phyloP scores from a whole-genome alignment of 2,329 filamentous ascomycete genomes.

The Albophoma yamanashiensis region DNA sequence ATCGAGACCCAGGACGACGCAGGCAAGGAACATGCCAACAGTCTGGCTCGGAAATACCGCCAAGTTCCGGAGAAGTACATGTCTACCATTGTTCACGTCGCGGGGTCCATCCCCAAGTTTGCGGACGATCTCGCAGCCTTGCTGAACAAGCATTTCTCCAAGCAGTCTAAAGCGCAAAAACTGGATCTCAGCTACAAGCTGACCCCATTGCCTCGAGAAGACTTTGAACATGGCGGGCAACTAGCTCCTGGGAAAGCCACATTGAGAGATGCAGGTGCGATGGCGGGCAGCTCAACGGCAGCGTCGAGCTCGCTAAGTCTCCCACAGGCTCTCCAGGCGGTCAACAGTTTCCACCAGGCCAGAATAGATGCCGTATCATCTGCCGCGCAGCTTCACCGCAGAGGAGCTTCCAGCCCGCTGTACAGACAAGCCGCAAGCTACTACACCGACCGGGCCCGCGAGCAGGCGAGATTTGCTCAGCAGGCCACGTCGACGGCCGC shows the following conservation, averaged over 20 bases:
- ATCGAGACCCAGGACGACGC: conserved; percentile 19
- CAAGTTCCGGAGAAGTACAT: conserved; percentile 34
- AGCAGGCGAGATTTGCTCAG: conserved; percentile 47
- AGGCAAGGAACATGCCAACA: conserved; percentile 17
- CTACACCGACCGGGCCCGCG: conserved; percentile 61
- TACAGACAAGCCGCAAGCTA: conserved; percentile 68
- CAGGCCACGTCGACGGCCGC: conserved; percentile 55
- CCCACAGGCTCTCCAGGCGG: conserved; percentile 16
- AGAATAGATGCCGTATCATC: conserved; percentile 21
- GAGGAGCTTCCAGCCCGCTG: conserved; percentile 56
- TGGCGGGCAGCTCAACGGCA: neutral
- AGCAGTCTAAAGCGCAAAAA: conserved; percentile 23
- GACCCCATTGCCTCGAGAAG: conserved; percentile 17
- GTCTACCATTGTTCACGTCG: conserved; percentile 29
- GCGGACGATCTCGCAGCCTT: conserved; percentile 29
- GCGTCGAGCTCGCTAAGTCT: conserved; percentile 8
- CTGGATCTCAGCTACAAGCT: conserved; percentile 27
- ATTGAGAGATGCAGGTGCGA: neutral
- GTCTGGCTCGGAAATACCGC: conserved; percentile 25
- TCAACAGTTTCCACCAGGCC: conserved; percentile 17
- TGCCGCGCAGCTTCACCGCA: conserved; percentile 30
- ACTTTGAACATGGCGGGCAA: conserved; percentile 4
- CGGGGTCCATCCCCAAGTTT: conserved; percentile 20
- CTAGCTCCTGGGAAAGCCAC: neutral
- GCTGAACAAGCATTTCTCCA: conserved; percentile 30